Base-by-base conservation (phyloP, 2,329 filamentous ascomycete genomes). In the Calonectria pauciramosa region DNA sequence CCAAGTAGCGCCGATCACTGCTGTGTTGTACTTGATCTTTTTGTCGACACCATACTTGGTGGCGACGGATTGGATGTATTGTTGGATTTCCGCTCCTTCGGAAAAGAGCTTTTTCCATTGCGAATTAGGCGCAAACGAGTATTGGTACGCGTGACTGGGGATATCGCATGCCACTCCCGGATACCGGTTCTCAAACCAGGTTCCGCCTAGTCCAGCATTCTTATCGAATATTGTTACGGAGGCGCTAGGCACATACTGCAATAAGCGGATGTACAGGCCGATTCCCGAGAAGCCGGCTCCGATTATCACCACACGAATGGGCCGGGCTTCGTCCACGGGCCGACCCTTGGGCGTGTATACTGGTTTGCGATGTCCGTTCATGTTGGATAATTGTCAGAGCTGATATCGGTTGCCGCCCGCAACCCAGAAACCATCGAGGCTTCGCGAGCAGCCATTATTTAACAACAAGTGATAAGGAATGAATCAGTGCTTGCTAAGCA, bases 101-200 rank as follows among this genome's bases (percentile, higher is more conserved):
- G 56, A 63, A 38, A 63, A 63, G 14, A 63, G 56, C 3, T 63
- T 63, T 23, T 63, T 41, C 56, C 56, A 63, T 26, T 63, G 34
- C 0, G 56, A 36, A 20, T 63, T 63, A 7, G 56, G 56, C 23
- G 34, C 56, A 41, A 63, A 63, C 2, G 56, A 41, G 56, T 63
- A 63, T 5, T 63, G 56, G 56, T 63, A 63, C 4, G 34, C 56
- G 14, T 63, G 56, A 26, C 56, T 63, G 4, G 56, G 56, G 7
- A 63, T 63, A 13, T 63, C 56, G 30, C 56, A 63, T 16, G 56
- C 56, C 14, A 63, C 56, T 18, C 56, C 56, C 5, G 56, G 56
- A 41, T 63, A 63, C 26, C 56, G 34, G 56, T 63, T 63, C 34
- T 63, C 56, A 23, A 41, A 63, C 56, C 56, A 63, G 16, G 56